Evolutionary conservation across 2,329 filamentous ascomycete genomes (phyloP).

Genomic region (Fusarium sp.): DNA sequence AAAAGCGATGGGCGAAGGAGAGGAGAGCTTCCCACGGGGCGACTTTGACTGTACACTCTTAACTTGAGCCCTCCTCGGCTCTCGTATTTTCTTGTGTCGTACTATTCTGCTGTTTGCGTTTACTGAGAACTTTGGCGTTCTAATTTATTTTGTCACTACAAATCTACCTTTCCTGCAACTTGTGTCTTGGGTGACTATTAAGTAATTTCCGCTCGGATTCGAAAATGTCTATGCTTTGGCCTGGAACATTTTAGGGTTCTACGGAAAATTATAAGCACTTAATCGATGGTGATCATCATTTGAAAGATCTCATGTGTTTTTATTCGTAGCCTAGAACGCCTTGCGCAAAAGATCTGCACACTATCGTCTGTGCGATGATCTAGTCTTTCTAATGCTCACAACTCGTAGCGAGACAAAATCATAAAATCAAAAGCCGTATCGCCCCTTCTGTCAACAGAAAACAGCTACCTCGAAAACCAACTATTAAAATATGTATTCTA

Average conservation of each 20-base stretch:
- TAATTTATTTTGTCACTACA: slow-evolving; percentile 17
- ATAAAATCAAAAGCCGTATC: background rate
- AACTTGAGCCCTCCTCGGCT: slow-evolving; percentile 33
- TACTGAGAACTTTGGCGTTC: slow-evolving; percentile 39
- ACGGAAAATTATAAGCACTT: background rate
- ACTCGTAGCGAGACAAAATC: background rate
- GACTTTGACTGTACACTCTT: slow-evolving; percentile 44
- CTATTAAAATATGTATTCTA: slow-evolving; percentile 3
- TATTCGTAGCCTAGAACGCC: slow-evolving; percentile 31
- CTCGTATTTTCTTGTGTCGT: slow-evolving; percentile 39
- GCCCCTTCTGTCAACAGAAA: background rate
- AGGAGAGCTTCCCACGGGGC: slow-evolving; percentile 24
- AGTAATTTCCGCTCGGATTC: background rate
- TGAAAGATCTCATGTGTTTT: slow-evolving; percentile 6
- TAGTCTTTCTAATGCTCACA: background rate
- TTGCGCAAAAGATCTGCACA: slow-evolving; percentile 20
- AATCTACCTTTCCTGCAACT: background rate
- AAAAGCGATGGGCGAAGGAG: slow-evolving; percentile 27
- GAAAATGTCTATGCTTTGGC: background rate
- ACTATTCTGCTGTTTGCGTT: slow-evolving; percentile 34
- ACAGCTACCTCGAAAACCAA: slow-evolving; percentile 7
- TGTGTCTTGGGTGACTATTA: background rate
- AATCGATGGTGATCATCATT: background rate
- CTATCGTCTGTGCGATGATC: slow-evolving; percentile 7
- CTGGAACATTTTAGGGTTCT: background rate